phyloP scores from a whole-genome alignment of 2,329 filamentous ascomycete species.

The Hirsutella rhossiliensis region DNA sequence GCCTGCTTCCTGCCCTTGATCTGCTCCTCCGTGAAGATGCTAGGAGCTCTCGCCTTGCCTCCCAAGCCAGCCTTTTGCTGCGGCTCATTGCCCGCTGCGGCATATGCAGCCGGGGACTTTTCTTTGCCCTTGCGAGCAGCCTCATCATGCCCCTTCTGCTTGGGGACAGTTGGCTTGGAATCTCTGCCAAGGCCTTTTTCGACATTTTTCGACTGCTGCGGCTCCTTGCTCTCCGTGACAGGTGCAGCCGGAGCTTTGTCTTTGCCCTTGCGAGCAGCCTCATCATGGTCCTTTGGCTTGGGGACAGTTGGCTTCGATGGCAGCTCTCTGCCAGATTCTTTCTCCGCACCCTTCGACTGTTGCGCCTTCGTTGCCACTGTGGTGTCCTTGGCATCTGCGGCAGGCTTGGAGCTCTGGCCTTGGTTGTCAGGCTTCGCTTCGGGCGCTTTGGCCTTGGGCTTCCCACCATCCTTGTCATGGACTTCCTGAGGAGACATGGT shows the following conservation, averaged over 20 bases:
- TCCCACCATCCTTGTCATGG: background rate
- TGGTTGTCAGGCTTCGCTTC: background rate
- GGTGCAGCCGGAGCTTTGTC: background rate
- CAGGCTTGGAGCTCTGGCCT: too few species aligned
- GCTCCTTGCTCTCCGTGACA: background rate
- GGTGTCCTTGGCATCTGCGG: too few species aligned
- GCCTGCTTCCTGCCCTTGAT: slow-evolving; percentile 17
- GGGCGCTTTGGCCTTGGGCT: background rate
- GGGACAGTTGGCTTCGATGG: too few species aligned
- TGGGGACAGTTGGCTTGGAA: too few species aligned
- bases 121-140: background rate
- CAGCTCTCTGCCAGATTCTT: too few species aligned
- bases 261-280: background rate
- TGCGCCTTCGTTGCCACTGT: too few species aligned
- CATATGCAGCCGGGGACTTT: background rate
- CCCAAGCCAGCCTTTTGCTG: background rate
- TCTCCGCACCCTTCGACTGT: too few species aligned
- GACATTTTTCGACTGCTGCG: background rate
- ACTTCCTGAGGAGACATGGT: background rate
- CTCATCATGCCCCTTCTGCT: too few species aligned
- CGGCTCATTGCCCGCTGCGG: background rate
- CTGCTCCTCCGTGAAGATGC: slow-evolving; percentile 17
- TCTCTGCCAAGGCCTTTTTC: too few species aligned
- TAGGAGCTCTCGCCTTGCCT: slow-evolving; percentile 6
- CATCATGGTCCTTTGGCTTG: too few species aligned